Conservation (phyloP, 805 yeast genomes). For the Candida ulmi region DNA sequence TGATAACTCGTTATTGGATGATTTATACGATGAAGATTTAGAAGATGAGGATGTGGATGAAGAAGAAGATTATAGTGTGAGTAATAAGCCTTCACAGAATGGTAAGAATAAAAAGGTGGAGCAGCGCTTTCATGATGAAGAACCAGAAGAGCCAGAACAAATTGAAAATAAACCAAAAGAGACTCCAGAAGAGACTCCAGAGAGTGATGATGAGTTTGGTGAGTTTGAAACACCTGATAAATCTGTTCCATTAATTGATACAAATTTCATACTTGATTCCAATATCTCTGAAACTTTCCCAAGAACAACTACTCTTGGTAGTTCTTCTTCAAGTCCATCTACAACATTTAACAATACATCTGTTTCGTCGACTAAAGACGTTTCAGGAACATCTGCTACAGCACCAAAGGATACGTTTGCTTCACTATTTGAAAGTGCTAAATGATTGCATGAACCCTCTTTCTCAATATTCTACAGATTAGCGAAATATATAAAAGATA, state of each 20-base stretch:
- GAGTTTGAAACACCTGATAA: slow-evolving; percentile 23
- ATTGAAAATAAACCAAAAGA: slow-evolving; percentile 4
- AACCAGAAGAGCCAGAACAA: too few species aligned
- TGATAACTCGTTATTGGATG: neutral
- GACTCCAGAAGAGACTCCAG: slow-evolving; percentile 8
- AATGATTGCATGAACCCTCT: slow-evolving; percentile 18
- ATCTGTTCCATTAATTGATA: neutral
- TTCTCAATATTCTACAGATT: too few species aligned
- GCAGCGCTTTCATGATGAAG: too few species aligned
- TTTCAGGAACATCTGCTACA: slow-evolving; percentile 5
- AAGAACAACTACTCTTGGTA: neutral
- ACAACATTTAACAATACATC: slow-evolving; percentile 20
- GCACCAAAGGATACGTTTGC: slow-evolving; percentile 23
- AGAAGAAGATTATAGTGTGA: slow-evolving; percentile 11
- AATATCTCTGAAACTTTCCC: neutral
- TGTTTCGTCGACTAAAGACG: too few species aligned
- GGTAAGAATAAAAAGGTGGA: too few species aligned
- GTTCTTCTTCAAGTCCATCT: neutral
- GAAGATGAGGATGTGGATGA: slow-evolving; percentile 11
- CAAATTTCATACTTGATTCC: neutral
- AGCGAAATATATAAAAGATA: slow-evolving; percentile 1
- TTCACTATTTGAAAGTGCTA: slow-evolving; percentile 25
- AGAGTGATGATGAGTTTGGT: slow-evolving; percentile 31
- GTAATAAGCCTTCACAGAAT: too few species aligned
- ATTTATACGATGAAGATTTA: slow-evolving; percentile 8